These are phyloP conservation scores for Isatis lusitanica DNA, from an alignment of 441 rosid species.

Conservation along the genomic window DNA sequence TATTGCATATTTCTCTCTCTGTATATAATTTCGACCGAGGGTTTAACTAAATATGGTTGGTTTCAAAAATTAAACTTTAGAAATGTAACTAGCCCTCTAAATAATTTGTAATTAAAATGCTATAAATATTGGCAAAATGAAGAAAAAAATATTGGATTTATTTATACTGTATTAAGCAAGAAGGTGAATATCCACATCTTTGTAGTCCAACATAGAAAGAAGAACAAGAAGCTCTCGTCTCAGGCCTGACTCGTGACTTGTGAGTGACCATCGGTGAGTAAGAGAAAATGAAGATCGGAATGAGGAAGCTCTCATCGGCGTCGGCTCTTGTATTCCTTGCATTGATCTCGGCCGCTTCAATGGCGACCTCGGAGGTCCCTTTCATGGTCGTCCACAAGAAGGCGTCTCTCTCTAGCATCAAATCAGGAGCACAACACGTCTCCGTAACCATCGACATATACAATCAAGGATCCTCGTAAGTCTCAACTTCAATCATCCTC, in stretches of 20 bases:
- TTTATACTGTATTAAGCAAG: not conserved
- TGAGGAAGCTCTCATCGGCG: constrained; percentile 31
- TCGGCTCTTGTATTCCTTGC: constrained; percentile 40
- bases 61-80: too few species aligned
- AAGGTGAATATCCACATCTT: not conserved
- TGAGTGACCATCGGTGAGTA: not conserved
- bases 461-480: constrained; percentile 82
- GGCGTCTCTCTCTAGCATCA: constrained; percentile 66
- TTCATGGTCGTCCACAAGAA: constrained; percentile 87
- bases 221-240: not conserved
- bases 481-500: not conserved
- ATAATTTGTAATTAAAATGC: too few species aligned
- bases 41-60: too few species aligned
- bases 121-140: too few species aligned
- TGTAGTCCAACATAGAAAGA: not conserved
- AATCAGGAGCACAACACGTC: constrained; percentile 74
- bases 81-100: too few species aligned
- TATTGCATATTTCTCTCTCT: too few species aligned
- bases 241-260: not conserved
- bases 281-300: constrained; percentile 7
- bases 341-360: constrained; percentile 45
- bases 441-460: constrained; percentile 72
- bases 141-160: too few species aligned
- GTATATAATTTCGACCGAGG: too few species aligned
- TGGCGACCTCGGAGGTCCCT: constrained; percentile 61